These are phyloP conservation scores for Xylaria acuta DNA, from an alignment of 495 filamentous ascomycete species.

Conservation along the genomic window DNA sequence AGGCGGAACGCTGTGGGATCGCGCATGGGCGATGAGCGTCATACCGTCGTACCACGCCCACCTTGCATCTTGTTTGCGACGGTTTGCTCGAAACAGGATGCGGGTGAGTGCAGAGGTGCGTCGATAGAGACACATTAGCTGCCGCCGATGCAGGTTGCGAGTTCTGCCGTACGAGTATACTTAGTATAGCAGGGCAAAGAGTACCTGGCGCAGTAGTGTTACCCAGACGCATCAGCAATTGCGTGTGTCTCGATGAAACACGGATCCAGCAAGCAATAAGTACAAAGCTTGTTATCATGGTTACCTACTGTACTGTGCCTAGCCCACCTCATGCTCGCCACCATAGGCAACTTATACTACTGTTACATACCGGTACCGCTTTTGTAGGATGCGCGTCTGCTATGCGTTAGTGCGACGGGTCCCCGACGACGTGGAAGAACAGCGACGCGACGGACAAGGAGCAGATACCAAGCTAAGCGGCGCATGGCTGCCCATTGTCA, in stretches of 20 bases:
- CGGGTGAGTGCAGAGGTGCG: conserved; percentile 10
- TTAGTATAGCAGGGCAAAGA: not conserved
- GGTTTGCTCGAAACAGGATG: conserved; percentile 8
- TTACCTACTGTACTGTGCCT: too few relatives aligned
- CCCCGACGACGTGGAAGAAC: conserved; percentile 41
- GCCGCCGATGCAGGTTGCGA: conserved; percentile 20
- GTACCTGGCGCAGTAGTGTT: not conserved
- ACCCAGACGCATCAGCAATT: not conserved
- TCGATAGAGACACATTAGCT: conserved; percentile 24
- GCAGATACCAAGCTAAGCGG: conserved; percentile 41
- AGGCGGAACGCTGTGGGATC: conserved; percentile 10
- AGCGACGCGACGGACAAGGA: conserved; percentile 27
- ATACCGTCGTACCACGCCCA: not conserved
- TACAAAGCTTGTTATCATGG: not conserved
- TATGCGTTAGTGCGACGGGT: conserved; percentile 38
- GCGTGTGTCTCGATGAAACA: conserved; percentile 19
- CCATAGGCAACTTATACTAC: not conserved
- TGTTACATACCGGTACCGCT: conserved; percentile 1
- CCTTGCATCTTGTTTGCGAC: conserved; percentile 6
- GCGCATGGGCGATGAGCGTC: conserved; percentile 13
- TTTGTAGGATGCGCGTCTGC: conserved; percentile 37
- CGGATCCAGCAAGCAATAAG: not conserved
- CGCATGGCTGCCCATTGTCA: conserved; percentile 43
- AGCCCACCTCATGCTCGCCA: not conserved
- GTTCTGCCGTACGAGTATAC: not conserved